Evolutionary conservation across 2,329 filamentous ascomycete genomes (phyloP), one percentile per base, ranked within the genome.

Genomic region (Aspergillus eucalypticola): DNA sequence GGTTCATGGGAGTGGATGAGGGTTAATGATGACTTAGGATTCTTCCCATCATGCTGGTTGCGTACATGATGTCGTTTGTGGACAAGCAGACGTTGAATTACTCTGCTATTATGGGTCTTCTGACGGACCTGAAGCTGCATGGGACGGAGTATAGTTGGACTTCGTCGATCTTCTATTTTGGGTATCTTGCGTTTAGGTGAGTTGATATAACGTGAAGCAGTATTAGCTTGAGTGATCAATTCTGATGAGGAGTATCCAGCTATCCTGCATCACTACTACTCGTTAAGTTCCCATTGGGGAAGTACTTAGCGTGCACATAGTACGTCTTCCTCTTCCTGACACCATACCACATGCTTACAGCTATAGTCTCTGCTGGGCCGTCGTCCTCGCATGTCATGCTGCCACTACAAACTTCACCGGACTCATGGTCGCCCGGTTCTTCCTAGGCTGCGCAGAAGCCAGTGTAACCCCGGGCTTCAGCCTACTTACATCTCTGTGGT

Each of bases 391-490:
- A 2, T 69, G 68, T 25, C 67, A 73, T 42, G 75, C 77, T 5
- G 74, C 76, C 1, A 74, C 75, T 3, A 74, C 68, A n/a, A 72
- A 75, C 60, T 78, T 75, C 60, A 66, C 62, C 7, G 75, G 71
- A 4, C 66, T 80, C 5, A 76, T 80, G 68, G 69, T 73, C 1
- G 71, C 75, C 27, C 71, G 79, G 3, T 78, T 80, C 57, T 72
- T 81, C 60, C 74, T 80, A 13, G 79, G 79, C 7, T 72, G 72
- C 2, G 75, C 78, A 21, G 79, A 81, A 62, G 74, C 72, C 2
- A 72, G 69, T 23, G 63, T 76, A 7, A 70, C 72, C 7, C 75
- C 75, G 1, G 70, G 70, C 0, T 75, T 78, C 53, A 68, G 70
- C 59, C 61, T 76, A 60, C 76, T 70, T 39, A 73, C 71, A n/a